Percentiles rank a stretch among this genome's conserved stretches.
Conservation (phyloP, 352 stramenopile species). For the Phytophthora fragariae region DNA sequence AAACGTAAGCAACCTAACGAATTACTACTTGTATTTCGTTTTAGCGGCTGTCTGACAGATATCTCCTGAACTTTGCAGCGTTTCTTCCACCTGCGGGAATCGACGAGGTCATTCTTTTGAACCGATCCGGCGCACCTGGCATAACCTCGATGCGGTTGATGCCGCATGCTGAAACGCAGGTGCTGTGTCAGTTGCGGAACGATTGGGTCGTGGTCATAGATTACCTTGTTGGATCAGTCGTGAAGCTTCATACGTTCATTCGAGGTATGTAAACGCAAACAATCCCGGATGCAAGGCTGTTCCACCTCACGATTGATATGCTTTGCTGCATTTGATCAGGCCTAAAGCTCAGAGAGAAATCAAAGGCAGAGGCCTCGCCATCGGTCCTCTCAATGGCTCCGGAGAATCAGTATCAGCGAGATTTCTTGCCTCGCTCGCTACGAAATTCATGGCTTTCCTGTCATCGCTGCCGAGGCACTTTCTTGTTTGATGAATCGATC, state of each 20-base stretch:
- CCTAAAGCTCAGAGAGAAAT: constrained; percentile 22
- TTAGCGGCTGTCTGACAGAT: background rate
- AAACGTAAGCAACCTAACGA: constrained; percentile 44
- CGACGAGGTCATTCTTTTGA: constrained; percentile 41
- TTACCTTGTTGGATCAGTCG: constrained; percentile 39
- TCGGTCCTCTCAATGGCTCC: constrained; percentile 42
- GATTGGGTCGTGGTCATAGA: constrained; percentile 78
- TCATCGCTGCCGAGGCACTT: constrained; percentile 54
- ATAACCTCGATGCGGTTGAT: constrained; percentile 55
- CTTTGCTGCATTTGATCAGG: constrained; percentile 16
- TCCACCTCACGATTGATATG: background rate
- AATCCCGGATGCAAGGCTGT: background rate
- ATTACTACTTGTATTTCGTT: background rate
- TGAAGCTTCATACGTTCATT: constrained; percentile 68
- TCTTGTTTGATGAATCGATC: constrained; percentile 62
- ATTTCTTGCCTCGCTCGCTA: constrained; percentile 30
- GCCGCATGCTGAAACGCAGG: constrained; percentile 44
- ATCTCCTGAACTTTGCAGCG: constrained; percentile 11
- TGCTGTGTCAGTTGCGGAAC: constrained; percentile 75
- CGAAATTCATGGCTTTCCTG: constrained; percentile 63
- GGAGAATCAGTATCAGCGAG: constrained; percentile 28
- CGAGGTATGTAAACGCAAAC: constrained; percentile 40
- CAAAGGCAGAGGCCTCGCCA: constrained; percentile 31
- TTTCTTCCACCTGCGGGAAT: constrained; percentile 41
- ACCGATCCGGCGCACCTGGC: constrained; percentile 35